These are phyloP conservation scores for Diaporthe velutina DNA, from an alignment of 2,329 filamentous ascomycete genomes.

Conservation along the genomic window DNA sequence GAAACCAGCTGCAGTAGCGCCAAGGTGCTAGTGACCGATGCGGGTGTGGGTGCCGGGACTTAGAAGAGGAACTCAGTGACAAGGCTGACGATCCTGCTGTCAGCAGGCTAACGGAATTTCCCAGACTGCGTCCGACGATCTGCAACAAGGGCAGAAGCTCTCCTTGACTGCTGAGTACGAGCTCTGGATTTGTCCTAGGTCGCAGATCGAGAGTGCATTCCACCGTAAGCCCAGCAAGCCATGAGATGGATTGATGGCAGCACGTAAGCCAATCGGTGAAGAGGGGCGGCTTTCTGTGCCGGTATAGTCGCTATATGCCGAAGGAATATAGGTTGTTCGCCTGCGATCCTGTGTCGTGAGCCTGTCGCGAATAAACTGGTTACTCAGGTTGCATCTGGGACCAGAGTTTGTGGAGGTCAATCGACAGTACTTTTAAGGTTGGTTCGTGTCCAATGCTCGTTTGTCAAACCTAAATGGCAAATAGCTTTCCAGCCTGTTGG, in stretches of 20 bases:
- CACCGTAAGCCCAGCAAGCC: conserved; percentile 1
- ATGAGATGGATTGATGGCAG: background rate
- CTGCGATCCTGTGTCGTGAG: conserved; percentile 7
- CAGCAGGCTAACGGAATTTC: conserved; percentile 21
- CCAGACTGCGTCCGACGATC: conserved; percentile 19
- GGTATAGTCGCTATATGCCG: conserved; percentile 21
- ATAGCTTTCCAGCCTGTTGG: conserved; percentile 24
- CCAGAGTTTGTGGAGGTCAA: background rate
- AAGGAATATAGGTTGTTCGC: conserved; percentile 11
- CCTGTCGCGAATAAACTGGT: conserved; percentile 8
- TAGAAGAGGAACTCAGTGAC: conserved; percentile 15
- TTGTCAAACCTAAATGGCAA: conserved; percentile 6
- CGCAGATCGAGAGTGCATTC: background rate
- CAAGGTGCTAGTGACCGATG: conserved; percentile 28
- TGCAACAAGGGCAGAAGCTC: conserved; percentile 5
- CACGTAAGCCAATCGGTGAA: conserved; percentile 12
- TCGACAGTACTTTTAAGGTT: conserved; percentile 10
- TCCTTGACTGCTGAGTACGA: background rate
- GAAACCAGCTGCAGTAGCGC: conserved; percentile 21
- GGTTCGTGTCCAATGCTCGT: background rate
- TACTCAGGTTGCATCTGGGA: background rate
- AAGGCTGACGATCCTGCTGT: conserved; percentile 26
- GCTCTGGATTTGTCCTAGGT: background rate
- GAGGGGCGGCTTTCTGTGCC: conserved; percentile 3
- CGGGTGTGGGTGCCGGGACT: conserved; percentile 26